Evolutionary conservation across 1,139 yeast genomes (phyloP), one percentile per base, ranked within the genome.

Genomic region (Debaryomycetaceae sp.): DNA sequence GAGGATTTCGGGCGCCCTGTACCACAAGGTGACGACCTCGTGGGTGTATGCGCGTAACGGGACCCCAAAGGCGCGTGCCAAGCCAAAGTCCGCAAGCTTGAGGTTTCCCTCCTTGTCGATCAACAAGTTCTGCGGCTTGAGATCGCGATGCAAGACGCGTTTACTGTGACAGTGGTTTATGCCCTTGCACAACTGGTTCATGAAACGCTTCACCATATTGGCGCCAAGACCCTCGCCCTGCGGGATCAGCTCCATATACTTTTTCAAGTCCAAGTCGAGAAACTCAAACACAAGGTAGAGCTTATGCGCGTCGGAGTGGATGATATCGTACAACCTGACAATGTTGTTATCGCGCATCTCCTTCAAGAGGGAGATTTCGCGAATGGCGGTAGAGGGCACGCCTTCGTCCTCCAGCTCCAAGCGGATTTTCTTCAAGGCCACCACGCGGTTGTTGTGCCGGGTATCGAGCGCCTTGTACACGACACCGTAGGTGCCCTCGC

Each of bases 401-500:
- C 99, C 99, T 56, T 90, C 98, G 55, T 87, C 97, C 55, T 92
- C 98, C 27, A 94, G 85, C 51, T 92, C 99, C 32, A 92, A 65
- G 35, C 98, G 72, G 53, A 90, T 90, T 58, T 90, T 90, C 55
- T 90, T 90, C 44, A 92, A 62, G 0, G 99, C 99, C 27, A 90
- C 98, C 16, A 87, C 73, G 31, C 97, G 66, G 59, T 87, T 86
- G 46, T 83, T 82, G 55, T 90, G 87, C 40, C 78, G 77, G 33
- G 81, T 73, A 51, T 90, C 97, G 27, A 85, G 65, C 3, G 98
- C 98, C 55, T 90, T 90, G 60, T 90, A 92, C 16, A 90, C 99
- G 32, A 90, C 98, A 39, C 98, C 99, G 51, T 90, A 90, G 4
- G 99, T 90, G 32, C 90, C 98, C 61, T 92, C 99, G 25, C 99